Conservation (phyloP, 1,284 basidiomycete species). For the Apiotrichum porosum region DNA sequence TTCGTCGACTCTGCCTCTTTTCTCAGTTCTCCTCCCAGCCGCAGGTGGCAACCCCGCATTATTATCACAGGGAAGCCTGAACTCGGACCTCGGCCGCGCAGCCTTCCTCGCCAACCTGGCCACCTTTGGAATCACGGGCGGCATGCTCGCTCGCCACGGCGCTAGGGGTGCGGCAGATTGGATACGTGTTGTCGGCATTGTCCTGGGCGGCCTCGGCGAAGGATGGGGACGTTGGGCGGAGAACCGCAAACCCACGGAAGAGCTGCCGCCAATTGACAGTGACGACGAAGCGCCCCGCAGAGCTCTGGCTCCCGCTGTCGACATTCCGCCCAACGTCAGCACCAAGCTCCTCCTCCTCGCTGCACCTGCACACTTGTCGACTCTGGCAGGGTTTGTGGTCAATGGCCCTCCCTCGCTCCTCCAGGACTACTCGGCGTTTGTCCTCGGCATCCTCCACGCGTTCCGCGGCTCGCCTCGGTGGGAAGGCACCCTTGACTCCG, state of each 20-base stretch:
- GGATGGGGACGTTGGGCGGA: conserved; percentile 47
- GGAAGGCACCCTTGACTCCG: conserved; percentile 51
- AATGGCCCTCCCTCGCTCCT: conserved; percentile 16
- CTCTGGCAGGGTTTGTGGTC: conserved; percentile 1
- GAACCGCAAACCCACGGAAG: conserved; percentile 7
- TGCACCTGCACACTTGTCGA: conserved; percentile 29
- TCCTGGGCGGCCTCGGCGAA: conserved; percentile 29
- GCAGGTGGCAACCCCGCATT: conserved; percentile 22
- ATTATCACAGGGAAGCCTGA: conserved; percentile 23
- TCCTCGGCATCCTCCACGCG: conserved; percentile 47
- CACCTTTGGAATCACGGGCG: conserved; percentile 45
- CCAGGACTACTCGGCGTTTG: conserved; percentile 31
- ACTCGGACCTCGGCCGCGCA: conserved; percentile 38
- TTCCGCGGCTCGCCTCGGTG: conserved; percentile 56
- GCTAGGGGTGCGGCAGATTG: conserved; percentile 26
- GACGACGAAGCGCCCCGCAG: conserved; percentile 24
- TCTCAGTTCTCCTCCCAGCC: conserved; percentile 34
- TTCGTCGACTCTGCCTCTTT: conserved; percentile 36
- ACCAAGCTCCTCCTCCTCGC: conserved; percentile 33
- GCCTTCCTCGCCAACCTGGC: conserved; percentile 46
- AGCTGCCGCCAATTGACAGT: conserved; percentile 8
- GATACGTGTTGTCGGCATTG: conserved; percentile 33
- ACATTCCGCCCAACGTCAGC: conserved; percentile 13
- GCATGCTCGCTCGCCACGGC: conserved; percentile 33
- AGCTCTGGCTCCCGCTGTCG: neutral